These are phyloP conservation scores for Chlorociboria aeruginascens DNA, from an alignment of 495 filamentous ascomycete species.

Conservation along the genomic window DNA sequence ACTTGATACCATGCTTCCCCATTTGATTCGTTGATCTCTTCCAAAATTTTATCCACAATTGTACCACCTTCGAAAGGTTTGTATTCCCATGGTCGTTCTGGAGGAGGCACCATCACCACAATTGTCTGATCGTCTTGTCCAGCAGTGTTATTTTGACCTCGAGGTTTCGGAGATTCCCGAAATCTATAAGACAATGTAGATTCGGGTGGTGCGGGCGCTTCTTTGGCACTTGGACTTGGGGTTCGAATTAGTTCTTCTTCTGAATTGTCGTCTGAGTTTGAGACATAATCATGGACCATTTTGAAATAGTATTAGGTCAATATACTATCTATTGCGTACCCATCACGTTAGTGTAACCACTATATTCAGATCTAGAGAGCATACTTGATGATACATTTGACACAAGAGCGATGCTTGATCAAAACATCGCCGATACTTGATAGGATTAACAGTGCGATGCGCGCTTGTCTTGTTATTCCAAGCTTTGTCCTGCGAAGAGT, in stretches of 20 bases:
- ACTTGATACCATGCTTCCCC: constrained; percentile 28
- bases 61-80: constrained; percentile 34
- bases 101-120: constrained; percentile 29
- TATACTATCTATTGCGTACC: neutral
- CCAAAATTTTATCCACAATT: constrained; percentile 28
- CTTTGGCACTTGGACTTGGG: constrained; percentile 1
- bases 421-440: too few relatives aligned
- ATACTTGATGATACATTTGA: too few relatives aligned
- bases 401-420: too few relatives aligned
- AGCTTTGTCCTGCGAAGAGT: too few relatives aligned
- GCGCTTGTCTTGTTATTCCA: too few relatives aligned
- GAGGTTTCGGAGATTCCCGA: constrained; percentile 7
- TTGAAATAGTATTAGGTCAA: neutral
- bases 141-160: neutral
- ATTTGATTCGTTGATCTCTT: constrained; percentile 21
- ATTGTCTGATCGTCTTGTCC: constrained; percentile 1
- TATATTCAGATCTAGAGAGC: too few relatives aligned
- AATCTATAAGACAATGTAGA: constrained; percentile 13
- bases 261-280: constrained; percentile 10
- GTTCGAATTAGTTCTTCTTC: neutral
- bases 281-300: constrained; percentile 9
- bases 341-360: too few relatives aligned
- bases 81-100: constrained; percentile 34
- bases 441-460: too few relatives aligned
- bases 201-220: constrained; percentile 1